These are phyloP conservation scores for Cystofilobasidium ferigula DNA, from an alignment of 768 basidiomycete species.

Conservation along the genomic window DNA sequence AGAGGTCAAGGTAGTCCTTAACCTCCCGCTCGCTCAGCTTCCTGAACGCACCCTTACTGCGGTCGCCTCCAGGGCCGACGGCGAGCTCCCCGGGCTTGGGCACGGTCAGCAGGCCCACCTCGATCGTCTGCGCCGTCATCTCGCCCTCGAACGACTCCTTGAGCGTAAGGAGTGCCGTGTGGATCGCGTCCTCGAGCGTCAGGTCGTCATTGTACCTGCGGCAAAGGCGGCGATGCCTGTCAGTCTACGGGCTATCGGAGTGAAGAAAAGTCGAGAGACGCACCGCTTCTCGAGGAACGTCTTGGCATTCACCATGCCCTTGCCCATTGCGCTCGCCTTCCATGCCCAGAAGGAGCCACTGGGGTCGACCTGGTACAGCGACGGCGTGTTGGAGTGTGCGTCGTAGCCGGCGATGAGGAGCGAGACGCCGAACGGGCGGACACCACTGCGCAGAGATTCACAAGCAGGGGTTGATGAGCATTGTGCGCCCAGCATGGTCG, in stretches of 20 bases:
- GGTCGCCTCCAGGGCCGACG: slow-evolving; percentile 54
- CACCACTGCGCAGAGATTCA: slow-evolving; percentile 55
- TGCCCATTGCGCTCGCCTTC: slow-evolving; percentile 99
- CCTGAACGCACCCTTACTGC: slow-evolving; percentile 76
- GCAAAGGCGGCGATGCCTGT: slow-evolving; percentile 19
- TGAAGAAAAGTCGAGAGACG: slow-evolving; percentile 31
- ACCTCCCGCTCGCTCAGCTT: slow-evolving; percentile 96
- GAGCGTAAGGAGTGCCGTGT: slow-evolving; percentile 90
- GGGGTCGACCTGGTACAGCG: slow-evolving; percentile 97
- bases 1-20: slow-evolving; percentile 61
- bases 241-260: not conserved
- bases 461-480: slow-evolving; percentile 20
- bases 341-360: slow-evolving; percentile 99
- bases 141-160: slow-evolving; percentile 99
- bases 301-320: slow-evolving; percentile 99
- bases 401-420: slow-evolving; percentile 97
- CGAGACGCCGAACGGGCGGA: slow-evolving; percentile 96
- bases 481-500: no score
- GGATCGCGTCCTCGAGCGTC: slow-evolving; percentile 95
- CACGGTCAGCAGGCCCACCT: slow-evolving; percentile 91
- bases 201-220: slow-evolving; percentile 95
- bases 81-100: slow-evolving; percentile 56
- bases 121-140: slow-evolving; percentile 99
- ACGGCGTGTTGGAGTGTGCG: slow-evolving; percentile 69
- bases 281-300: slow-evolving; percentile 98